A percentile compares a stretch with the other conserved stretches of the same genome.
Evolutionary conservation across 495 filamentous ascomycete species (phyloP).

Genomic region (Margaritispora aquatica): DNA sequence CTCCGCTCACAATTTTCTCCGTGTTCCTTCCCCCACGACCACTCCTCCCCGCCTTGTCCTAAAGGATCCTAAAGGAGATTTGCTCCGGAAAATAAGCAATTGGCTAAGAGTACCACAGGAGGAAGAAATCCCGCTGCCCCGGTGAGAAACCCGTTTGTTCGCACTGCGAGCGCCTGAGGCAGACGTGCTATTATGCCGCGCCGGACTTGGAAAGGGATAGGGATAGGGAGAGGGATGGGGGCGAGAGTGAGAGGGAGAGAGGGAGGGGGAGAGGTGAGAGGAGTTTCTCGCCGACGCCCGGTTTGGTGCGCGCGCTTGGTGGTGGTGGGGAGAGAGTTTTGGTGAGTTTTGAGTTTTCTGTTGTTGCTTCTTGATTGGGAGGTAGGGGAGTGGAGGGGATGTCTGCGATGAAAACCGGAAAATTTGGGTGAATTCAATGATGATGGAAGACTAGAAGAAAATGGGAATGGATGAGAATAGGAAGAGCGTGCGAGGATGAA

Average conservation of each 20-base stretch:
- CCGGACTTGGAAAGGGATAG: no score
- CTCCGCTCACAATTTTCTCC: no score
- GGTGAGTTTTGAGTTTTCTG: no score
- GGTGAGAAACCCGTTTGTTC: conserved; percentile 44
- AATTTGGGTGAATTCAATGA: no score
- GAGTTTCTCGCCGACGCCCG: conserved; percentile 10
- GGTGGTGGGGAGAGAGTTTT: neutral
- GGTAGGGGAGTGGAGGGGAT: neutral
- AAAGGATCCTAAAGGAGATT: neutral
- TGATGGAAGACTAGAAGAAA: no score
- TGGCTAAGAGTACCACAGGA: conserved; percentile 29
- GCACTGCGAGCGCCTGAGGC: conserved; percentile 36
- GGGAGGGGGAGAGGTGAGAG: conserved; percentile 30
- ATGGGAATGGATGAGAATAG: no score
- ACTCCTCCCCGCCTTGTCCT: conserved; percentile 13
- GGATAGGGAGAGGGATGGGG: no score
- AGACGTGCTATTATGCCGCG: conserved; percentile 38
- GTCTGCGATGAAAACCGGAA: no score
- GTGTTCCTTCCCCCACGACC: no score
- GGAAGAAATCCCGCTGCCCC: conserved; percentile 44
- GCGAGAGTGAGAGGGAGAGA: no score
- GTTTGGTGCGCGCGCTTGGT: conserved; percentile 1
- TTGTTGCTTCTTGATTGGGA: conserved; percentile 3
- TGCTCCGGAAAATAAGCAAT: no score
- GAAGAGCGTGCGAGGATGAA: no score